Base-by-base conservation (phyloP, 257 asterid genomes). In the Agastache rugosa region DNA sequence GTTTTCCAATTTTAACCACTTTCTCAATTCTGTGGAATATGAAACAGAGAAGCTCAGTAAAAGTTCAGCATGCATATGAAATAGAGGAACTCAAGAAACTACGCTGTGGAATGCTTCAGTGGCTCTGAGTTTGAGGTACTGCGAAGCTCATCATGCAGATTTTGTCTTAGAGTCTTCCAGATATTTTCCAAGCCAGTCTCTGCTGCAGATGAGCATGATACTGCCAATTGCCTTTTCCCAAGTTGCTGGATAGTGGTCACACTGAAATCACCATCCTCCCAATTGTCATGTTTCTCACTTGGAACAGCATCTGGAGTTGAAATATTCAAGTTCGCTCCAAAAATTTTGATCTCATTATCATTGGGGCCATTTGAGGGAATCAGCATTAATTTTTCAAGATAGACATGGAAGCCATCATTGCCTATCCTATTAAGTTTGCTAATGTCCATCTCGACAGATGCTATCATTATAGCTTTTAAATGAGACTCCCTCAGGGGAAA, bases 401-500 rank as follows among this genome's bases (percentile, higher is more conserved):
- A 81, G 48, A 68, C 68, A 71, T 68, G 74, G 65, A 85, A 45
- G 22, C 69, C 77, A 75, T 85, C 83, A 53, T 31, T 56, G 17
- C 76, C 83, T 35, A 75, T 53, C 69, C 81, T 72, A 35, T 55
- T 79, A 77, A 59, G 84, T 71, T 59, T 75, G 70, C 78, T 80
- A 71, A 77, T 19, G 73, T 92, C 96, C 86, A 84, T 82, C 89
- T 89, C 89, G 65, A 85, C 78, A n/a, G 80, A 69, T 27, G 97
- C 93, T 48, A 75, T 45, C 17, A 86, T 22, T 42, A 81, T 22
- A 78, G 91, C 90, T 80, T 83, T 90, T 11, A 92, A 82, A 79
- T 87, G 92, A 11, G 84, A 64, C 47, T 89, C 97, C 65, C 96
- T 86, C 77, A 90, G 55, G 6, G 97, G 91, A 22, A 90, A 79